Evolutionary conservation across 805 yeast genomes (phyloP).

Genomic region (Wickerhamiella nectarea): DNA sequence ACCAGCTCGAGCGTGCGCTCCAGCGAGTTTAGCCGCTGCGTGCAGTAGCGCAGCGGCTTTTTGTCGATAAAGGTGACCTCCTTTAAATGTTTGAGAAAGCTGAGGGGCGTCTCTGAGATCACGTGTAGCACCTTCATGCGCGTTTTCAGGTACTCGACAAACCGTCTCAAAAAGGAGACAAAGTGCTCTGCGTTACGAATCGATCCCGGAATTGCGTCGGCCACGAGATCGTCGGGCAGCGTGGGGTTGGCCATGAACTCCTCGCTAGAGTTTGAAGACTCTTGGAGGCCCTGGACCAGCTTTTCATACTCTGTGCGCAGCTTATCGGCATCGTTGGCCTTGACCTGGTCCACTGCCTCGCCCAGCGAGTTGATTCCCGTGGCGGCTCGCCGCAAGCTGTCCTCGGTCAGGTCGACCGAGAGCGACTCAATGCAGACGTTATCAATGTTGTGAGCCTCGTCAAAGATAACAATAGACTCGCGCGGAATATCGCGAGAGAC

Average conservation of each 20-base stretch:
- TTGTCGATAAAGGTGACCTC: constrained; percentile 85
- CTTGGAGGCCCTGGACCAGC: constrained; percentile 77
- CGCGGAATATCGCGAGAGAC: constrained; percentile 85
- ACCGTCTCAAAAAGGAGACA: constrained; percentile 79
- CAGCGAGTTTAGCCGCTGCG: constrained; percentile 76
- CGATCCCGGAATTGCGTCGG: constrained; percentile 94
- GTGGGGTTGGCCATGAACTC: constrained; percentile 77
- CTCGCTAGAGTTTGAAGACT: constrained; percentile 55
- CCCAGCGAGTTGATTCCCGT: constrained; percentile 71
- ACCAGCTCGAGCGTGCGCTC: constrained; percentile 79
- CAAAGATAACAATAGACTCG: constrained; percentile 88
- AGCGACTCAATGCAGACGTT: constrained; percentile 95
- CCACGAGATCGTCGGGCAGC: constrained; percentile 67
- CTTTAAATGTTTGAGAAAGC: constrained; percentile 83
- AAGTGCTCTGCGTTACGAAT: constrained; percentile 96
- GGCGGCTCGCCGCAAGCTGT: constrained; percentile 70
- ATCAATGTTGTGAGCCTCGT: constrained; percentile 97
- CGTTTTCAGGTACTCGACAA: constrained; percentile 87
- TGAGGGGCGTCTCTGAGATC: constrained; percentile 91
- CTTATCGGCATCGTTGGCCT: constrained; percentile 66
- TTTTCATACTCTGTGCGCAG: constrained; percentile 83
- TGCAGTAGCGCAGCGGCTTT: constrained; percentile 82
- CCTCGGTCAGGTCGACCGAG: constrained; percentile 84
- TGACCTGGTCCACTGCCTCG: constrained; percentile 74
- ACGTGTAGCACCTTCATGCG: constrained; percentile 97